Evolutionary conservation across 305 asterid genomes (phyloP).

Genomic region (Fraxinus paxiana): DNA sequence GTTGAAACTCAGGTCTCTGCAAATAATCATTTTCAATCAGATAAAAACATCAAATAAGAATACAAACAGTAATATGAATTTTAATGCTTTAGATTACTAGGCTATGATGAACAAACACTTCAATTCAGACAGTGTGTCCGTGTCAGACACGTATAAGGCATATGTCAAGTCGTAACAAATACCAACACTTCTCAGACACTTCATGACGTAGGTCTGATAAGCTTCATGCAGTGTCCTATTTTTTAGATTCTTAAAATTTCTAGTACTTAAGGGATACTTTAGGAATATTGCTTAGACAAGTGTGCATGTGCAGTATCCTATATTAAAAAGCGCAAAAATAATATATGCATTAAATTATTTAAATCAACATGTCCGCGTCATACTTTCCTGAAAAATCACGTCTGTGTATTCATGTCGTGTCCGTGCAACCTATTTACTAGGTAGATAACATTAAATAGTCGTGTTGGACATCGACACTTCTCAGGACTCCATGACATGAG

Average conservation of each 20-base stretch:
- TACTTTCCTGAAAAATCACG: neutral
- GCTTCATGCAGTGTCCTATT: neutral
- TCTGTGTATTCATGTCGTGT: neutral
- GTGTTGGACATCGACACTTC: neutral
- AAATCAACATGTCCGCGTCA: neutral
- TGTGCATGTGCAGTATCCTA: neutral
- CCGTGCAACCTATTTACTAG: neutral
- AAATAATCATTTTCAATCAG: constrained; percentile 11
- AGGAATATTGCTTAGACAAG: neutral
- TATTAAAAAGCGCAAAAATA: neutral
- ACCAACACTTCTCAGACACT: neutral
- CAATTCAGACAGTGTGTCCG: neutral
- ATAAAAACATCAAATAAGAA: neutral
- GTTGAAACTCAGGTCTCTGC: constrained; percentile 85
- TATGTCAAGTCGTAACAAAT: neutral
- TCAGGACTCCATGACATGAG: neutral
- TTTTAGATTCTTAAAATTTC: neutral
- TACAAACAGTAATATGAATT: neutral
- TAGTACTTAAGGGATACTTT: neutral
- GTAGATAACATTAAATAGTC: neutral
- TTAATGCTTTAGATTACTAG: neutral
- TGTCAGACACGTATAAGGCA: neutral
- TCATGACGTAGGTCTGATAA: neutral
- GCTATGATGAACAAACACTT: neutral
- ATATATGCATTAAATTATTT: neutral